These are phyloP conservation scores for Exophiala sideris DNA, from an alignment of 2,329 filamentous ascomycete species.

Conservation along the genomic window DNA sequence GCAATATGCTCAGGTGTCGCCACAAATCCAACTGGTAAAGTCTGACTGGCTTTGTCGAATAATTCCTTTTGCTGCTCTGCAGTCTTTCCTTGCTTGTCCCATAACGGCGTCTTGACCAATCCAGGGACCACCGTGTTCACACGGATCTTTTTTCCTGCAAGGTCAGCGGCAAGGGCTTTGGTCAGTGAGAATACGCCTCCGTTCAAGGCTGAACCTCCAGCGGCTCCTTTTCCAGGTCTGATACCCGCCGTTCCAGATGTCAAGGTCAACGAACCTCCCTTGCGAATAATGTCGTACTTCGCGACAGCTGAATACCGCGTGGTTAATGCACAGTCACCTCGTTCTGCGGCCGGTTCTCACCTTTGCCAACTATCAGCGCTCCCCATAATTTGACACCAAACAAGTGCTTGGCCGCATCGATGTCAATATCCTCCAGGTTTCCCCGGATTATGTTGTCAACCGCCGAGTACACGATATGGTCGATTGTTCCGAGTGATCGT, in stretches of 20 bases:
- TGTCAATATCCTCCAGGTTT: slow-evolving; percentile 14
- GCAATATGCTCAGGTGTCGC: slow-evolving; percentile 41
- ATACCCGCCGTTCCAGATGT: slow-evolving; percentile 54
- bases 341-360: neutral
- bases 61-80: slow-evolving; percentile 27
- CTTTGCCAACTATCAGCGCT: slow-evolving; percentile 18
- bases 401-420: slow-evolving; percentile 19
- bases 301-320: neutral
- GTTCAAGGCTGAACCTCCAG: slow-evolving; percentile 46
- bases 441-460: slow-evolving; percentile 39
- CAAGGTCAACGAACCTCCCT: slow-evolving; percentile 43
- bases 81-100: slow-evolving; percentile 29
- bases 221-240: slow-evolving; percentile 52
- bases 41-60: slow-evolving; percentile 16
- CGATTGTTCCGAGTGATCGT: slow-evolving; percentile 34
- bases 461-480: slow-evolving; percentile 59
- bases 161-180: slow-evolving; percentile 57
- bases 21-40: slow-evolving; percentile 32
- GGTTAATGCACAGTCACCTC: no score
- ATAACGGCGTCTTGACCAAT: slow-evolving; percentile 47
- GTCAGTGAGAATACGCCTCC: slow-evolving; percentile 54
- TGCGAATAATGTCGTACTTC: slow-evolving; percentile 23
- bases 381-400: slow-evolving; percentile 27
- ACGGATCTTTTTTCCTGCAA: slow-evolving; percentile 53
- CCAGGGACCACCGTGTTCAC: slow-evolving; percentile 63